These are phyloP conservation scores for Rhynchospora pubera DNA, from an alignment of 176 grass and related monocot species.

Conservation along the genomic window DNA sequence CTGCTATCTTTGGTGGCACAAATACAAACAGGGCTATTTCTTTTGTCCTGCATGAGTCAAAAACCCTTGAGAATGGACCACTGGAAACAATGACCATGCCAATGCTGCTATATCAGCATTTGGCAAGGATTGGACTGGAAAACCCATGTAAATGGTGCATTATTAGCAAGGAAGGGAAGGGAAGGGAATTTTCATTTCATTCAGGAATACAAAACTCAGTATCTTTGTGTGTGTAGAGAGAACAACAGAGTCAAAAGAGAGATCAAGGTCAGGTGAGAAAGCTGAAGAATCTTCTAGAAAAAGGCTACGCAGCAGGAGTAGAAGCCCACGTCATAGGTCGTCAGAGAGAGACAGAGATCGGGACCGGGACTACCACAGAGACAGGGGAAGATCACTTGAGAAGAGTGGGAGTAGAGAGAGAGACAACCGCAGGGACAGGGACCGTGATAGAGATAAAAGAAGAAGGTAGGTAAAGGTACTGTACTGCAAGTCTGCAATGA, in stretches of 20 bases:
- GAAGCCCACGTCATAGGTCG: constrained; percentile 58
- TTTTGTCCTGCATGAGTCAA: background rate
- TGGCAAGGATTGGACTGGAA: background rate
- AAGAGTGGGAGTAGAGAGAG: constrained; percentile 64
- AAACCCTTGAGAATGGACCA: background rate
- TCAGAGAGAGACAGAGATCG: constrained; percentile 61
- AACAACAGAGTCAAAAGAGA: constrained; percentile 65
- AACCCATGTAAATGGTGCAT: background rate
- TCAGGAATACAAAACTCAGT: background rate
- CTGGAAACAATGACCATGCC: background rate
- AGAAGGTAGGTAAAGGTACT: constrained; percentile 29
- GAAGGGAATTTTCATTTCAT: background rate
- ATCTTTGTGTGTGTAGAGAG: constrained; percentile 37
- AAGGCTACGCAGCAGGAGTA: constrained; percentile 57
- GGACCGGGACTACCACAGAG: constrained; percentile 34
- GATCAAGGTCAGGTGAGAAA: constrained; percentile 22
- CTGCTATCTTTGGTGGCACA: background rate
- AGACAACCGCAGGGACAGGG: constrained; percentile 50
- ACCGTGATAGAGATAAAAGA: constrained; percentile 60
- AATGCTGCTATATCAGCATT: background rate
- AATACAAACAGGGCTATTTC: background rate
- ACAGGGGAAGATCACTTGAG: constrained; percentile 41
- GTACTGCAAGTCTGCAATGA: background rate
- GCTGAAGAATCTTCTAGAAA: constrained; percentile 52
- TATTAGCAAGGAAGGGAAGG: background rate